Conservation (phyloP, 1,284 basidiomycete genomes). For the Malassezia slooffiae region DNA sequence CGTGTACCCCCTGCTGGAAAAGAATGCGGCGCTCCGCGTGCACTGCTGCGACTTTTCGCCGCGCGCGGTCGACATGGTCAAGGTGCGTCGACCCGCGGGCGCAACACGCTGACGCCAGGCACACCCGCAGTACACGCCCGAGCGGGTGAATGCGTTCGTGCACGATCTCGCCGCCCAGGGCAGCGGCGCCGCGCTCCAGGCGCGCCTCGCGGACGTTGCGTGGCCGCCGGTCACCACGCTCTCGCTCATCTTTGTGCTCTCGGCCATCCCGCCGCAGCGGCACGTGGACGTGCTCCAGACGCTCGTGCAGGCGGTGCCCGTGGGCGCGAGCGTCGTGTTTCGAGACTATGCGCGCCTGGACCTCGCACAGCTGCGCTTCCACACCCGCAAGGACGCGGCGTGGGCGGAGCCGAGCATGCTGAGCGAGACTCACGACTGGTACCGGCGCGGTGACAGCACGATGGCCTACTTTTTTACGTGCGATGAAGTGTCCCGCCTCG, state of each 20-base stretch:
- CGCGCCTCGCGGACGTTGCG: not conserved
- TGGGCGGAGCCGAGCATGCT: constrained; percentile 46
- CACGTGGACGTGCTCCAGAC: constrained; percentile 26
- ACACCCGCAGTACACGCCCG: constrained; percentile 27
- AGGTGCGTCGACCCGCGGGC: constrained; percentile 7
- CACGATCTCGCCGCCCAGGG: constrained; percentile 32
- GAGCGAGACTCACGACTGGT: constrained; percentile 26
- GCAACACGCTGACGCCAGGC: constrained; percentile 1
- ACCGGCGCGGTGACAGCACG: constrained; percentile 46
- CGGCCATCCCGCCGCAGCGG: constrained; percentile 43
- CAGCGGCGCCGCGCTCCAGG: not conserved
- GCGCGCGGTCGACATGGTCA: constrained; percentile 38
- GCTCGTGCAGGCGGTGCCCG: constrained; percentile 17
- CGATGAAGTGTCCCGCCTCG: constrained; percentile 26
- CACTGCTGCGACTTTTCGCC: constrained; percentile 45
- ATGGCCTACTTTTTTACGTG: constrained; percentile 46
- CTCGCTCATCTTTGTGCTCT: constrained; percentile 45
- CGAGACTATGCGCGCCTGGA: constrained; percentile 47
- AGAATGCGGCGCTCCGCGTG: constrained; percentile 23
- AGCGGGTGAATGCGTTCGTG: constrained; percentile 44
- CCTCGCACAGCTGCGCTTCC: constrained; percentile 46
- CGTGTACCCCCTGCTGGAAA: constrained; percentile 35
- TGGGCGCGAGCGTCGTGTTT: constrained; percentile 37
- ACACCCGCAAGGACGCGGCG: constrained; percentile 32
- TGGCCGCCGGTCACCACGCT: constrained; percentile 29